phyloP scores from a whole-genome alignment of 805 yeast species.

The Yamadazyma olivae region DNA sequence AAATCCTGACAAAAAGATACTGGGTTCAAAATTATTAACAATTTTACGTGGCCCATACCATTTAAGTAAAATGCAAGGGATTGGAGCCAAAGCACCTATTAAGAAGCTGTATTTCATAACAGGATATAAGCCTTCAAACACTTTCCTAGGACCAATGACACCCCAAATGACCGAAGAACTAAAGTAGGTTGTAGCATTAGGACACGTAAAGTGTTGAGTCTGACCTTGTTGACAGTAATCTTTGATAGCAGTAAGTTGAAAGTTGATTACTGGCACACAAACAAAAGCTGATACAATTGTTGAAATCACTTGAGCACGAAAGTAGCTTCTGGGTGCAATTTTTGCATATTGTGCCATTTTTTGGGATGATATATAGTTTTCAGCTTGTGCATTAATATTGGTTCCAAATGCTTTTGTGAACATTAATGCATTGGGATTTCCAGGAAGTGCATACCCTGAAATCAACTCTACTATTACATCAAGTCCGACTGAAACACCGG shows the following conservation, averaged over 20 bases:
- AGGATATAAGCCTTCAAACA: slow-evolving; percentile 26
- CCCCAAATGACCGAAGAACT: slow-evolving; percentile 63
- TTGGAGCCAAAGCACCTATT: slow-evolving; percentile 21
- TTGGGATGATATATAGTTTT: slow-evolving; percentile 49
- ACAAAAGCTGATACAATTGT: slow-evolving; percentile 17
- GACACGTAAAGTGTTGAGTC: slow-evolving; percentile 37
- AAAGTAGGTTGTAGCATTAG: slow-evolving; percentile 31
- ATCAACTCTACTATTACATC: slow-evolving; percentile 30
- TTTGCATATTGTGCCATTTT: slow-evolving; percentile 60
- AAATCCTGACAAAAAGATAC: slow-evolving; percentile 24
- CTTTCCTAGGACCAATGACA: slow-evolving; percentile 45
- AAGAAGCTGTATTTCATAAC: slow-evolving; percentile 25
- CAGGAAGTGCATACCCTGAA: slow-evolving; percentile 30
- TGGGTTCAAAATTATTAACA: slow-evolving; percentile 25
- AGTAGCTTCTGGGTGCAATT: slow-evolving; percentile 53
- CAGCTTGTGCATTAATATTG: slow-evolving; percentile 53
- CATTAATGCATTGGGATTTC: slow-evolving; percentile 29
- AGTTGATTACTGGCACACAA: slow-evolving; percentile 21
- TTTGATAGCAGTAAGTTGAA: slow-evolving; percentile 23
- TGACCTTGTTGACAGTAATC: slow-evolving; percentile 39
- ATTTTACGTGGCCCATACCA: slow-evolving; percentile 13
- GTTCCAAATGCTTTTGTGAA: slow-evolving; percentile 57
- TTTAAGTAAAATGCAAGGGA: slow-evolving; percentile 15
- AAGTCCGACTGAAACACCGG: slow-evolving; percentile 26
- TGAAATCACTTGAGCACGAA: slow-evolving; percentile 31